Evolutionary conservation across 805 yeast species (phyloP), one percentile per base, ranked within the genome.

Genomic region (Naumovozyma castellii): DNA sequence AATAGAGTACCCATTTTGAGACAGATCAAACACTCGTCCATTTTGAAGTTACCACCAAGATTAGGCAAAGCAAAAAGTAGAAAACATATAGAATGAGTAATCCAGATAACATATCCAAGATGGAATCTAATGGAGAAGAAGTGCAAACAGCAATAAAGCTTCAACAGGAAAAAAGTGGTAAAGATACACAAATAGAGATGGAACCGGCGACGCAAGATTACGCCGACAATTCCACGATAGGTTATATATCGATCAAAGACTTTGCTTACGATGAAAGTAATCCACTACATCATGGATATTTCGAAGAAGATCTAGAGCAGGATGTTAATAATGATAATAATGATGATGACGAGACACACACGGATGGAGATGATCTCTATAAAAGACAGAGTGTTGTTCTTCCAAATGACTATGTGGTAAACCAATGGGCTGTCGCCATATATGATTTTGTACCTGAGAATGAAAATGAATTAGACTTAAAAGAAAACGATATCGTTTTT

Each of bases 361-460:
- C 45, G 13, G 47, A 49, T 15, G 49, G 50, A 16, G 10, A 22
- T 22, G 10, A 6, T 22, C 10, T 10, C 9, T 42, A 46, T 22
- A 55, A 48, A 38, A 54, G 64, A 41, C 57, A 51, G 39, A 63
- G 63, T 43, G 45, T 56, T n/a, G 43, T 59, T 18, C 43, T 59
- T 36, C 62, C 66, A 30, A 43, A 51, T 33, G 56, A 56, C 31
- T 50, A 58, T 68, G 72, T 53, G 65, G 77, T 44, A 42, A 60
- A 60, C 34, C 59, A 68, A 43, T 69, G 74, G 41, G 98, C 97
- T 0, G 67, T 87, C 19, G 97, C 97, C 1, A 59, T 92, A 35
- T 92, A 86, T 57, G 90, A 88, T 51, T 92, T 92, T 56, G 72
- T 66, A 33, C 95, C 97, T 0, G 97, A 92, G 57, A 92, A 92